Evolutionary conservation across 2,329 filamentous ascomycete genomes (phyloP), one percentile per base, ranked within the genome.

Genomic region (Colletotrichum simmondsii): DNA sequence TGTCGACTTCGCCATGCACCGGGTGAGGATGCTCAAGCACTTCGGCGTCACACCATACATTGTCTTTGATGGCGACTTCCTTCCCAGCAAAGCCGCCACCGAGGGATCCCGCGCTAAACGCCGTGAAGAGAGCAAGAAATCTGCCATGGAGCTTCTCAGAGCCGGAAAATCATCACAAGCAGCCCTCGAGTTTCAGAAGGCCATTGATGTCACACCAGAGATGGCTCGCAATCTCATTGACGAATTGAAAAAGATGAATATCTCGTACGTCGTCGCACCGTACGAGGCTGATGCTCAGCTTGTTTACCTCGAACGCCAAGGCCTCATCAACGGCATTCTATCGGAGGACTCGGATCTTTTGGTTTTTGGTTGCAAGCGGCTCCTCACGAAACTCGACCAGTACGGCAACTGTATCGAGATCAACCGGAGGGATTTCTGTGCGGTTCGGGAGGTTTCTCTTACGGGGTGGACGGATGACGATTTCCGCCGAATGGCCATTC

Each of bases 211-310:
- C 49, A 98, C 97, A 2, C 96, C 97, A 2, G 92, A 97, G 78
- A 99, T 99, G 97, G 97, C 97, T 8, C 91, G 94, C 7, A 89
- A 94, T 76, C 85, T 98, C 65, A 99, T 99, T 71, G 95, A 98
- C 76, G 94, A 97, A 81, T 87, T 98, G 78, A 98, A 97, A 84
- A 90, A 91, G 78, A 86, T 92, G 78, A 88, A 91, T 52, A 89
- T 99, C 19, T 90, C 94, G 70, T 98, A 98, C 80, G 88, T 99
- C 68, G 97, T 99, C 22, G 97, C 97, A 1, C 97, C 97, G 0
- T 99, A 98, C 83, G 97, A 99, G 86, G 97, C 97, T 59, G 97
- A 99, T 82, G 93, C 96, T n/a, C 96, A 99, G 82, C 88, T 99
- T 77, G 95, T 95, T 30, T 99, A 98, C 80, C 88, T 99, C 49